Evolutionary conservation across 208 protist genomes (phyloP).

Genomic region (Vickermania ingenoplastis): DNA sequence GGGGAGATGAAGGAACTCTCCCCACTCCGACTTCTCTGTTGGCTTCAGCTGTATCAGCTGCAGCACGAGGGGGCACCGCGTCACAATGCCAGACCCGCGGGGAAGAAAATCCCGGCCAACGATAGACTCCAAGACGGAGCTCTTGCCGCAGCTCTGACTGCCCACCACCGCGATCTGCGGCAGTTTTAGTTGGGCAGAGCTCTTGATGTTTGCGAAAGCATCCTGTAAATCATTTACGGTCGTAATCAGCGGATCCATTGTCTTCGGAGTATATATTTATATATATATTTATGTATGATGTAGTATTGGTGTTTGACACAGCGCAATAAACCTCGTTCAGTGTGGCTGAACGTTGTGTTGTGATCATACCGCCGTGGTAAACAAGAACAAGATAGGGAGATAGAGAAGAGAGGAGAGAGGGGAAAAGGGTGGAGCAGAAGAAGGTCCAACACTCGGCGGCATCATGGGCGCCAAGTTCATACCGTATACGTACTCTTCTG

Average conservation of each 20-base stretch:
- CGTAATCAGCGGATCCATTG: slow-evolving; percentile 96
- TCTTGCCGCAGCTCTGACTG: slow-evolving; percentile 95
- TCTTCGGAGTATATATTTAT: too few species aligned
- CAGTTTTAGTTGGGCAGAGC: slow-evolving; percentile 93
- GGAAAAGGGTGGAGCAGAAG: too few species aligned
- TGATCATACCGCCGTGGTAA: too few species aligned
- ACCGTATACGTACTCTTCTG: too few species aligned
- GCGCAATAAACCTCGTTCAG: too few species aligned
- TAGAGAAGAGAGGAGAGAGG: too few species aligned
- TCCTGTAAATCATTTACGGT: slow-evolving; percentile 98
- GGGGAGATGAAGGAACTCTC: slow-evolving; percentile 85
- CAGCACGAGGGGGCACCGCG: slow-evolving; percentile 97
- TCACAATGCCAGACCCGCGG: slow-evolving; percentile 98
- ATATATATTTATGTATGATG: too few species aligned
- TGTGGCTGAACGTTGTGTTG: too few species aligned
- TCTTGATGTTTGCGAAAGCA: slow-evolving; percentile 86
- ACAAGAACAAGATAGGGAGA: too few species aligned
- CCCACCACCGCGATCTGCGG: slow-evolving; percentile 99
- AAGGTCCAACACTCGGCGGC: too few species aligned
- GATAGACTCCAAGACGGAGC: slow-evolving; percentile 98
- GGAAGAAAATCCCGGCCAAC: slow-evolving; percentile 99
- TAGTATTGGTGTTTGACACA: too few species aligned
- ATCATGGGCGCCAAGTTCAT: too few species aligned
- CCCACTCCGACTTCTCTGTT: slow-evolving; percentile 57
- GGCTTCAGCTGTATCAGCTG: slow-evolving; percentile 92